Evolutionary conservation across 306 rosid genomes (phyloP).

Genomic region (Glycine tomentella): DNA sequence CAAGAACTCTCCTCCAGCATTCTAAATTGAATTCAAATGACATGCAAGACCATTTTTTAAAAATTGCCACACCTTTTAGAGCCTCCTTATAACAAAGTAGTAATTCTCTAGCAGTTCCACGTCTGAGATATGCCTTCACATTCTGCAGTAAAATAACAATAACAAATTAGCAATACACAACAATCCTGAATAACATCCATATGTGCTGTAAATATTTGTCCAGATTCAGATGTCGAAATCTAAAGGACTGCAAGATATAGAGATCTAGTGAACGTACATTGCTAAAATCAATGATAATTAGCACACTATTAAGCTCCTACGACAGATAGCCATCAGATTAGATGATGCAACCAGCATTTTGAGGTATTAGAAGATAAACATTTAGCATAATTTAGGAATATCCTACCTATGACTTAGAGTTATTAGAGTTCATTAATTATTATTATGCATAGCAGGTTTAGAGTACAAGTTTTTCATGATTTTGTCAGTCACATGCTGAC

Average conservation of each 20-base stretch:
- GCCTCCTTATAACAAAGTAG: constrained; percentile 70
- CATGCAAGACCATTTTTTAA: constrained; percentile 23
- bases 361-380: neutral
- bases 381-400: neutral
- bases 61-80: constrained; percentile 59
- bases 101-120: constrained; percentile 89
- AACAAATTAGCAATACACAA: constrained; percentile 4
- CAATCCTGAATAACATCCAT: constrained; percentile 11
- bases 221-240: constrained; percentile 13
- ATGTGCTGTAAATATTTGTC: constrained; percentile 10
- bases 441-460: neutral
- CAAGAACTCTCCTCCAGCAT: neutral
- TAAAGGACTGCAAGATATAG: neutral
- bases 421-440: neutral
- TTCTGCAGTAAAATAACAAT: constrained; percentile 59
- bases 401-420: neutral
- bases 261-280: neutral
- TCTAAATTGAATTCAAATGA: constrained; percentile 21
- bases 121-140: constrained; percentile 93
- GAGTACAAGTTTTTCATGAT: constrained; percentile 20
- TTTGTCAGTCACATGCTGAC: neutral
- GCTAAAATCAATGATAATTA: constrained; percentile 4
- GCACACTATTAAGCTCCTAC: constrained; percentile 3
- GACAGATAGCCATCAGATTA: neutral
- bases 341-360: neutral